Conservation (phyloP, 2,329 filamentous ascomycete species). For the Botrytis pseudocinerea region DNA sequence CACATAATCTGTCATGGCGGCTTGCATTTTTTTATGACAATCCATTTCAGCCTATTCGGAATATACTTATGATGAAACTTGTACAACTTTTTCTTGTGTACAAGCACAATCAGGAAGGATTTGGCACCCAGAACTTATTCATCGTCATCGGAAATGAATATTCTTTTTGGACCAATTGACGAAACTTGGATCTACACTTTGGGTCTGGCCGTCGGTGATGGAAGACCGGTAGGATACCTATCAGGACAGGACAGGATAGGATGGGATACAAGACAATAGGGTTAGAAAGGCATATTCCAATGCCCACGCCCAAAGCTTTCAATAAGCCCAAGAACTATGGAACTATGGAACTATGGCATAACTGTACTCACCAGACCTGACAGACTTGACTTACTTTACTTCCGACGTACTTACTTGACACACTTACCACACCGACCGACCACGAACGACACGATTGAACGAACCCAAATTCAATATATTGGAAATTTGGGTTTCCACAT, state of each 20-base stretch:
- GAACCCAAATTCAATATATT: neutral
- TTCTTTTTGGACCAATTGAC: neutral
- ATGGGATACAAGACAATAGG: neutral
- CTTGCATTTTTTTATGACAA: neutral
- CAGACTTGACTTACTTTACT: neutral
- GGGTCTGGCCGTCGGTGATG: neutral
- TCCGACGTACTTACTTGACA: neutral
- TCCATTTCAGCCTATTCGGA: neutral
- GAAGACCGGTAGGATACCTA: neutral
- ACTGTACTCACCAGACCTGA: neutral
- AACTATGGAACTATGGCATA: neutral
- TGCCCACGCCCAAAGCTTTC: neutral
- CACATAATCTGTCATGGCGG: neutral
- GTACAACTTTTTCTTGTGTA: neutral
- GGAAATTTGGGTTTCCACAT: slow-evolving; percentile 8
- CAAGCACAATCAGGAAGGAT: neutral
- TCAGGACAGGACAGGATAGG: neutral
- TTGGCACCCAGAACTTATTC: neutral
- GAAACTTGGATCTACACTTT: neutral
- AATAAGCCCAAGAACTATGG: neutral
- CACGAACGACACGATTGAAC: neutral
- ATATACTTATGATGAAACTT: neutral
- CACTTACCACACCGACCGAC: neutral
- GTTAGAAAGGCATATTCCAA: neutral
- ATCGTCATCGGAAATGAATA: neutral